Conservation (phyloP, 176 grass and related monocot genomes). For the Carex kokanica region DNA sequence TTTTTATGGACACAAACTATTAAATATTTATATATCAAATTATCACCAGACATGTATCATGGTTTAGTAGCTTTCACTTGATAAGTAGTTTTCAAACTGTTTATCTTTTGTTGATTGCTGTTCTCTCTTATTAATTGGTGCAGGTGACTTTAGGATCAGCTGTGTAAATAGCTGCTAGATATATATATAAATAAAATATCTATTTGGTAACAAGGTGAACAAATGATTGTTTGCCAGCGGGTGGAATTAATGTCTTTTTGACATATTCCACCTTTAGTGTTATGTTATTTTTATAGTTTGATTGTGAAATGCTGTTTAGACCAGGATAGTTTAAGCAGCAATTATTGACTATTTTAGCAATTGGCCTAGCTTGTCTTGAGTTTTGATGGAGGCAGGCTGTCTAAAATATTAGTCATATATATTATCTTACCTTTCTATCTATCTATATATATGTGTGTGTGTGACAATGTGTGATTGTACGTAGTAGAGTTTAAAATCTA, state of each 20-base stretch:
- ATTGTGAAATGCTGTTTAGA: slow-evolving; percentile 15
- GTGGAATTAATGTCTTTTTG: slow-evolving; percentile 21
- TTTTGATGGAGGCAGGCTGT: slow-evolving; percentile 21
- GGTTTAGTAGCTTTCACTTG: slow-evolving; percentile 2
- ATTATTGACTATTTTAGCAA: slow-evolving; percentile 21
- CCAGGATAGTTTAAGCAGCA: slow-evolving; percentile 19
- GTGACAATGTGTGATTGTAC: neutral
- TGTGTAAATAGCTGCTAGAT: slow-evolving; percentile 23
- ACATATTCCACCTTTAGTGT: slow-evolving; percentile 15
- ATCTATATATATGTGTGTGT: neutral
- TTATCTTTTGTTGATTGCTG: neutral
- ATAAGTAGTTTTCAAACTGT: neutral
- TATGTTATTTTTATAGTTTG: slow-evolving; percentile 20
- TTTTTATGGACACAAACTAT: neutral
- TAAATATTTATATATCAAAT: neutral
- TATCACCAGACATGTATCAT: neutral
- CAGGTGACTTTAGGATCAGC: slow-evolving; percentile 11
- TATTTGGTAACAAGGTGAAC: slow-evolving; percentile 27
- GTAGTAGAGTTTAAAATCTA: neutral
- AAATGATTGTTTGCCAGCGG: slow-evolving; percentile 9
- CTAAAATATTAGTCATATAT: slow-evolving; percentile 6
- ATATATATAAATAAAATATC: neutral
- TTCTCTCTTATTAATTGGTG: slow-evolving; percentile 15
- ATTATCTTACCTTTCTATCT: neutral
- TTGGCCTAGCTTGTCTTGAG: neutral